Evolutionary conservation across 495 filamentous ascomycete genomes (phyloP).

Genomic region (Penicillium coffeae): DNA sequence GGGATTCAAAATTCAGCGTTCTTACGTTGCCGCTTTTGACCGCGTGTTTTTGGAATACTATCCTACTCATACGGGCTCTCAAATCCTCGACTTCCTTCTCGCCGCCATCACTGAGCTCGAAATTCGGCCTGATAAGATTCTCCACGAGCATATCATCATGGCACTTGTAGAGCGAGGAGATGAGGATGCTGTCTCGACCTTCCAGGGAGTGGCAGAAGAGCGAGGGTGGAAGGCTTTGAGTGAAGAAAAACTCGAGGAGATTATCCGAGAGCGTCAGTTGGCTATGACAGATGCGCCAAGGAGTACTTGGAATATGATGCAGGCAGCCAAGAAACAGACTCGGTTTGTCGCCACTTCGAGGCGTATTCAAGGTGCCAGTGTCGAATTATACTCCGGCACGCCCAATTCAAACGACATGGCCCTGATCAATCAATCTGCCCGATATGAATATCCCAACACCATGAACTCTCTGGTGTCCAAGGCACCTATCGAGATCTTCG

Average conservation of each 20-base stretch:
- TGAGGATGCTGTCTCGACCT: slow-evolving; percentile 23
- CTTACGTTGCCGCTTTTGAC: slow-evolving; percentile 35
- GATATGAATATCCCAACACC: slow-evolving; percentile 20
- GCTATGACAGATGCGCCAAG: slow-evolving; percentile 34
- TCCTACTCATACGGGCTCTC: slow-evolving; percentile 27
- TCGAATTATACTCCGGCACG: slow-evolving; percentile 8
- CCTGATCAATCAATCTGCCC: slow-evolving; percentile 15
- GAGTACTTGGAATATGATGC: slow-evolving; percentile 44
- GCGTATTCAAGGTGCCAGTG: slow-evolving; percentile 32
- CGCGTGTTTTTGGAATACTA: slow-evolving; percentile 46
- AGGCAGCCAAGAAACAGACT: slow-evolving; percentile 34
- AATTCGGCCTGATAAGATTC: slow-evolving; percentile 35
- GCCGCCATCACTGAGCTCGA: slow-evolving; percentile 33
- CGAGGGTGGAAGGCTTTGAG: slow-evolving; percentile 35
- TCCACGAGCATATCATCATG: slow-evolving; percentile 41
- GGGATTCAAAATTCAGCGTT: slow-evolving; percentile 24
- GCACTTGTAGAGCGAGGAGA: slow-evolving; percentile 40
- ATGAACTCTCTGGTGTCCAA: slow-evolving; percentile 23
- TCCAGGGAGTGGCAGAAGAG: slow-evolving; percentile 24
- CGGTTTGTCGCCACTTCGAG: slow-evolving; percentile 30
- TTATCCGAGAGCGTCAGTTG: slow-evolving; percentile 26
- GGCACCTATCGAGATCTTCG: slow-evolving; percentile 28
- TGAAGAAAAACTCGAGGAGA: slow-evolving; percentile 24
- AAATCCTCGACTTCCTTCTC: slow-evolving; percentile 35
- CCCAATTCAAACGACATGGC: slow-evolving; percentile 1